A percentile compares a stretch with the other conserved stretches of the same genome.
These are phyloP conservation scores for Fomitopsis serialis DNA, from an alignment of 768 basidiomycete species.

Conservation along the genomic window DNA sequence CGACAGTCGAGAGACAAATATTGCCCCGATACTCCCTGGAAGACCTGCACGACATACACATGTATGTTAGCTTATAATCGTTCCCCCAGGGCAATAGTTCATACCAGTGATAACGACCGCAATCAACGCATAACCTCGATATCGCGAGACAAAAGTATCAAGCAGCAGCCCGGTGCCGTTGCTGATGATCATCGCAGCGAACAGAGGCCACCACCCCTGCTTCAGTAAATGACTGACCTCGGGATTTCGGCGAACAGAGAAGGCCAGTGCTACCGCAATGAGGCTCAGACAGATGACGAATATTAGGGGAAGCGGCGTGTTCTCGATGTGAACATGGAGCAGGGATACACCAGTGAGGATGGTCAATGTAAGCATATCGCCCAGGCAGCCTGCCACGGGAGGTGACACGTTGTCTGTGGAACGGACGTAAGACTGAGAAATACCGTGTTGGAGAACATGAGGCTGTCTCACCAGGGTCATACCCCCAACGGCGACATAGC, in stretches of 20 bases:
- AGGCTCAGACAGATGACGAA: constrained; percentile 47
- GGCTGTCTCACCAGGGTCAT: constrained; percentile 69
- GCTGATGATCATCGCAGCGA: constrained; percentile 86
- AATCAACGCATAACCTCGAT: constrained; percentile 83
- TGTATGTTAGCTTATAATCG: no score
- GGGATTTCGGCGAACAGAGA: constrained; percentile 59
- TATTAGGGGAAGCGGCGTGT: constrained; percentile 59
- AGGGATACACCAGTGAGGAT: constrained; percentile 76
- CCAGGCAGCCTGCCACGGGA: constrained; percentile 87
- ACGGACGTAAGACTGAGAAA: not conserved
- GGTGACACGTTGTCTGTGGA: constrained; percentile 88
- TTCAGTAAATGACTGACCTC: constrained; percentile 67
- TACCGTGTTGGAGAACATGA: not conserved
- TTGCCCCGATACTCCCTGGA: constrained; percentile 85
- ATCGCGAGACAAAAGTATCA: constrained; percentile 82
- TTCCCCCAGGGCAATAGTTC: constrained; percentile 12
- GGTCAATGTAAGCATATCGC: constrained; percentile 86
- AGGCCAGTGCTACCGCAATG: constrained; percentile 41
- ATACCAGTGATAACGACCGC: constrained; percentile 83
- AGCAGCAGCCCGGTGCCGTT: constrained; percentile 89
- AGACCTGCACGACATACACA: constrained; percentile 45
- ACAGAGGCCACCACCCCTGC: constrained; percentile 87
- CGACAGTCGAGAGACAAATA: constrained; percentile 86
- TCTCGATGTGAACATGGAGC: constrained; percentile 58
- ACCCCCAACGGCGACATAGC: constrained; percentile 63